Evolutionary conservation across 2,329 filamentous ascomycete genomes (phyloP).

Genomic region (Lachnellula willkommii): DNA sequence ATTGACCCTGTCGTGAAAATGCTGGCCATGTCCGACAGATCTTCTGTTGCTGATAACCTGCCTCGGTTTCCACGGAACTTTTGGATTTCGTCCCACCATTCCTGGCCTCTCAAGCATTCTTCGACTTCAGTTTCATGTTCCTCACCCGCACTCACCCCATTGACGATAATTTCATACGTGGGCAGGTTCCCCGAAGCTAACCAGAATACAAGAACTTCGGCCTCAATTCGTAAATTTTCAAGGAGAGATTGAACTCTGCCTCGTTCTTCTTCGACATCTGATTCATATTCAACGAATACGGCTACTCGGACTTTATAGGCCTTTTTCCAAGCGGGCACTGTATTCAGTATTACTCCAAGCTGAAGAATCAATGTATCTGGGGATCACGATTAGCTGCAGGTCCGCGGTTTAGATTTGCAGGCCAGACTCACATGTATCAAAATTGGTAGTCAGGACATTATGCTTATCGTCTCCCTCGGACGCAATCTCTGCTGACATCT

Average conservation of each 20-base stretch:
- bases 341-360: constrained; percentile 76
- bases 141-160: constrained; percentile 54
- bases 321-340: constrained; percentile 73
- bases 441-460: constrained; percentile 76
- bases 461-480: constrained; percentile 57
- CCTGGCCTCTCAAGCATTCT: constrained; percentile 61
- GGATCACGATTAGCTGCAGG: constrained; percentile 10
- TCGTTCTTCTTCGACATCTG: constrained; percentile 73
- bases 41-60: constrained; percentile 35
- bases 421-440: constrained; percentile 69
- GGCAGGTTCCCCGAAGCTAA: constrained; percentile 67
- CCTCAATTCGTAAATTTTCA: constrained; percentile 76
- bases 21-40: constrained; percentile 39
- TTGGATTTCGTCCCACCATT: constrained; percentile 79
- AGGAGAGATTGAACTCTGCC: constrained; percentile 67
- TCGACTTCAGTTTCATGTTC: constrained; percentile 58
- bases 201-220: constrained; percentile 75
- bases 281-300: constrained; percentile 86
- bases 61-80: constrained; percentile 40
- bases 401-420: neutral
- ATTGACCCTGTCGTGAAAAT: constrained; percentile 37
- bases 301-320: constrained; percentile 68
- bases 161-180: constrained; percentile 73
- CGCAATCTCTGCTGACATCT: constrained; percentile 81
- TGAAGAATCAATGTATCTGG: constrained; percentile 74